Percentiles rank a stretch among this genome's conserved stretches.
Evolutionary conservation across 1,139 yeast species (phyloP).

Genomic region (Protomyces arabidopsidicola): DNA sequence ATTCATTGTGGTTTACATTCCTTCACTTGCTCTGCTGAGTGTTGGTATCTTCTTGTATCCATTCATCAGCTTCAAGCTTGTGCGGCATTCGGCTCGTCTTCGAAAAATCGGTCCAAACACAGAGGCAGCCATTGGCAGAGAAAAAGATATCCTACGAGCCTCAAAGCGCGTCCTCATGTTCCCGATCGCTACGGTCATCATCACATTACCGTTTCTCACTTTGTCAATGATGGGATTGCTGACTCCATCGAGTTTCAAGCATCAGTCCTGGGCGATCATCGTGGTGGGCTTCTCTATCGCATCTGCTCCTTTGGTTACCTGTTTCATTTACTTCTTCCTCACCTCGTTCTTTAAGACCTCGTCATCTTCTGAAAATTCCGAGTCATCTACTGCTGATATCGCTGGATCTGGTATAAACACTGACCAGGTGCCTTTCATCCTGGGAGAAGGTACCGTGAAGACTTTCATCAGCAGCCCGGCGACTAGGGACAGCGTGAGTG

Average conservation of each 20-base stretch:
- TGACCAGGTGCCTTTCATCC: background rate
- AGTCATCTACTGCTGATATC: background rate
- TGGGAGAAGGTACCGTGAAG: background rate
- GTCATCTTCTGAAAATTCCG: background rate
- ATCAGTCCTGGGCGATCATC: background rate
- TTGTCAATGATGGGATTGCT: background rate
- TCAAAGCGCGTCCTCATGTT: background rate
- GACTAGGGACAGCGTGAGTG: background rate
- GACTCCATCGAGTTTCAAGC: background rate
- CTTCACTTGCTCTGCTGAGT: background rate
- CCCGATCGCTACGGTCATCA: background rate
- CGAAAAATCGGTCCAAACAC: background rate
- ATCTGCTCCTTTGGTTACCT: background rate
- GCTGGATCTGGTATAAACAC: too few relatives aligned
- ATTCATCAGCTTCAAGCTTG: background rate
- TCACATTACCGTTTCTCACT: background rate
- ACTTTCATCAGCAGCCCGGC: background rate
- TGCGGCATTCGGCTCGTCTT: background rate
- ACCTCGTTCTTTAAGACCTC: background rate
- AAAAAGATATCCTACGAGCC: background rate
- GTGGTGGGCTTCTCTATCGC: background rate
- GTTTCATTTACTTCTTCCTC: background rate
- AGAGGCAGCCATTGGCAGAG: background rate
- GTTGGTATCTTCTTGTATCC: background rate
- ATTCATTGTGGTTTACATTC: background rate